A percentile compares a stretch with the other conserved stretches of the same genome.
Evolutionary conservation across 1,139 yeast genomes (phyloP).

Genomic region (Suhomyces guaymorum): DNA sequence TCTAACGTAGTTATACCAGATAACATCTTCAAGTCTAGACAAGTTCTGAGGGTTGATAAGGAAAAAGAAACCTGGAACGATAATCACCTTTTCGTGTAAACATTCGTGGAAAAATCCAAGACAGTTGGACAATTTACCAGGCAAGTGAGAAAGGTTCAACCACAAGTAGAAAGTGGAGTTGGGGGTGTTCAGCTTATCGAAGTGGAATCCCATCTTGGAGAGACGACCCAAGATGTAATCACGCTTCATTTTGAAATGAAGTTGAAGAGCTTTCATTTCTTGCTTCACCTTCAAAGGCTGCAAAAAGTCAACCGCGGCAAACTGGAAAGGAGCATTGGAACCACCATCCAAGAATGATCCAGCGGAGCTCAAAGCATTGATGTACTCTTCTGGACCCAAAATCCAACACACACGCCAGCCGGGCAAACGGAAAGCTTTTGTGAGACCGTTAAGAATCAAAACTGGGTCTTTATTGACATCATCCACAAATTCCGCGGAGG

Average conservation of each 20-base stretch:
- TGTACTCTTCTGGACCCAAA: conserved; percentile 65
- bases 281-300: conserved; percentile 51
- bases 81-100: conserved; percentile 61
- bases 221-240: conserved; percentile 58
- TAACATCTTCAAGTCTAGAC: conserved; percentile 60
- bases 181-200: conserved; percentile 50
- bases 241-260: conserved; percentile 61
- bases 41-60: conserved; percentile 66
- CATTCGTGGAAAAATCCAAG: conserved; percentile 71
- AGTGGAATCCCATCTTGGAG: conserved; percentile 57
- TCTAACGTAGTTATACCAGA: conserved; percentile 64
- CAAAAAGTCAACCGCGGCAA: conserved; percentile 60
- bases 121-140: conserved; percentile 61
- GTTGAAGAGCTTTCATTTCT: conserved; percentile 63
- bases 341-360: conserved; percentile 71
- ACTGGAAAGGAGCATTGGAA: conserved; percentile 64
- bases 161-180: conserved; percentile 67
- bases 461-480: conserved; percentile 67
- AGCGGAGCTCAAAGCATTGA: conserved; percentile 58
- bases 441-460: conserved; percentile 61
- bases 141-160: conserved; percentile 60
- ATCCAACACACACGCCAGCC: conserved; percentile 76
- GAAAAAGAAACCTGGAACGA: conserved; percentile 69
- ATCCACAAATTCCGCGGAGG: conserved; percentile 56
- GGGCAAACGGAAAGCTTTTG: conserved; percentile 66